Evolutionary conservation across 2,329 filamentous ascomycete species (phyloP).

Genomic region (Sclerotiophoma versabilis): DNA sequence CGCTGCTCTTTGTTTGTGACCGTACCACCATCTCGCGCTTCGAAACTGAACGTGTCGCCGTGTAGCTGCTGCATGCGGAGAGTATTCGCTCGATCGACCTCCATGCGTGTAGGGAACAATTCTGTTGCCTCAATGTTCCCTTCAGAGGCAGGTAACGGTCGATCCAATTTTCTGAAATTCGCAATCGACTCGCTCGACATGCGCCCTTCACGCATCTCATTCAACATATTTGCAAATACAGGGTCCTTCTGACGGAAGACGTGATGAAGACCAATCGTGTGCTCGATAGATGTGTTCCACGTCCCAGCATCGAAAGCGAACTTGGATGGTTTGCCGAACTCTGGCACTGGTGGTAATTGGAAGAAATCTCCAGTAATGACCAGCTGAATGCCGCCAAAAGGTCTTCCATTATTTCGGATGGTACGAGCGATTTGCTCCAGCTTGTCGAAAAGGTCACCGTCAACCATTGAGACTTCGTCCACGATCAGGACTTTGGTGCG

Average conservation of each 20-base stretch:
- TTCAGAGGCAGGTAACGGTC: conserved; percentile 68
- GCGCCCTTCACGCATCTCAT: conserved; percentile 92
- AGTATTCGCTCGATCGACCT: conserved; percentile 88
- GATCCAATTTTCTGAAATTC: conserved; percentile 75
- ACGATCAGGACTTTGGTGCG: conserved; percentile 86
- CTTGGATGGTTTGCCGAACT: conserved; percentile 74
- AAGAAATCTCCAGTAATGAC: conserved; percentile 98
- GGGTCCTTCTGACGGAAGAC: conserved; percentile 95
- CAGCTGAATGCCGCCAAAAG: conserved; percentile 95
- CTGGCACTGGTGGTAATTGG: conserved; percentile 92
- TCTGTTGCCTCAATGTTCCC: conserved; percentile 86
- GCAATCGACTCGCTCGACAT: conserved; percentile 78
- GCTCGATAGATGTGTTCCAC: conserved; percentile 91
- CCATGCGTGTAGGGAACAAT: conserved; percentile 86
- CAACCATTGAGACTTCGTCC: conserved; percentile 98
- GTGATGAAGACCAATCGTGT: conserved; percentile 93
- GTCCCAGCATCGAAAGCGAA: conserved; percentile 93
- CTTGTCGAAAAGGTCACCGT: conserved; percentile 96
- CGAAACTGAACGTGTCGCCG: conserved; percentile 72
- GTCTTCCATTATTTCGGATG: conserved; percentile 87
- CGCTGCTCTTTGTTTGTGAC: conserved; percentile 70
- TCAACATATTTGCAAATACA: conserved; percentile 92
- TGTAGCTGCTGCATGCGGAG: conserved; percentile 74
- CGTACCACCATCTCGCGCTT: conserved; percentile 76
- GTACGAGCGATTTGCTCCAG: conserved; percentile 84